phyloP scores from a whole-genome alignment of 345 rosid species.

The Kernera saxatilis region DNA sequence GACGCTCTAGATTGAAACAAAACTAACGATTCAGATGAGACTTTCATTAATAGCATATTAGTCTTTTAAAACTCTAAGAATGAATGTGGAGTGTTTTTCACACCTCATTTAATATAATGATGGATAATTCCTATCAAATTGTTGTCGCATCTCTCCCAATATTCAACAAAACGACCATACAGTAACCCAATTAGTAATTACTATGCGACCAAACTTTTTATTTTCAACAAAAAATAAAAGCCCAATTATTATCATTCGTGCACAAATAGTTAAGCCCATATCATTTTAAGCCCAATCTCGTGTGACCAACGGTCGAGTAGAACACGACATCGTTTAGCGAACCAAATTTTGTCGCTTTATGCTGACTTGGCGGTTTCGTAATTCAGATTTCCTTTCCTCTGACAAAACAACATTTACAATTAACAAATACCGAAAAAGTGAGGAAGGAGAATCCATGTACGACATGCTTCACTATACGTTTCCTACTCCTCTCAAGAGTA shows the following conservation, averaged over 20 bases:
- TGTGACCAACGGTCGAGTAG: constrained; percentile 20
- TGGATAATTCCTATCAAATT: not conserved
- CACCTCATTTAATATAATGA: too few species aligned
- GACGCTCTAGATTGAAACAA: too few species aligned
- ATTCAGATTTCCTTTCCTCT: constrained; percentile 21
- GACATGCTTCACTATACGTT: not conserved
- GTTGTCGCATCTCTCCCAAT: not conserved
- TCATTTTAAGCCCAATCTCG: not conserved
- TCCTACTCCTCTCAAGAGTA: not conserved
- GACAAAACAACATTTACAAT: constrained; percentile 12
- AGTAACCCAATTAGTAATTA: too few species aligned
- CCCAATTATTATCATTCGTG: not conserved
- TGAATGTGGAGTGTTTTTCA: too few species aligned
- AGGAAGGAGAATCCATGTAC: not conserved
- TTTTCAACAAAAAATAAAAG: not conserved
- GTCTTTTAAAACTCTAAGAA: too few species aligned
- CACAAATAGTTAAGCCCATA: not conserved
- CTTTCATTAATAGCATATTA: too few species aligned
- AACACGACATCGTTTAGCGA: constrained; percentile 12
- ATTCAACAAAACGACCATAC: not conserved
- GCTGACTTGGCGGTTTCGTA: constrained; percentile 30
- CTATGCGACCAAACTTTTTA: too few species aligned
- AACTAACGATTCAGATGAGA: too few species aligned
- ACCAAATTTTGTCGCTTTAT: constrained; percentile 21
- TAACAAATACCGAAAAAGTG: constrained; percentile 22